Percentiles rank a stretch among this genome's conserved stretches.
Conservation (phyloP, 2,329 filamentous ascomycete species). For the Coniella vitis region DNA sequence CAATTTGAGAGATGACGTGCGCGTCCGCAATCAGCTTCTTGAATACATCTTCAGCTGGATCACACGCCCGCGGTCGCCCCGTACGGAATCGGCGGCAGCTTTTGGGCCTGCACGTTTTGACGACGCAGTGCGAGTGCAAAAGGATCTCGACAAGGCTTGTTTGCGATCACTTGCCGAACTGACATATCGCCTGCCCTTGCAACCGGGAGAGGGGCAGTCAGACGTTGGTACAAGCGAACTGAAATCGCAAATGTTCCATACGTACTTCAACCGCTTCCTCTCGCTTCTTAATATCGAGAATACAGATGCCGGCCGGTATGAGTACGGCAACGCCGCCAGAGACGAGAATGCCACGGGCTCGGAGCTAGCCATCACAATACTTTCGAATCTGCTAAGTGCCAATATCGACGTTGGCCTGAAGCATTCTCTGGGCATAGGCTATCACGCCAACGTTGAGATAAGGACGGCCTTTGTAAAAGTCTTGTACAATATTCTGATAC, state of each 20-base stretch:
- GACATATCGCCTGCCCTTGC: slow-evolving; percentile 59
- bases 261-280: slow-evolving; percentile 64
- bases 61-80: slow-evolving; percentile 49
- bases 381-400: slow-evolving; percentile 63
- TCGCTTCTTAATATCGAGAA: slow-evolving; percentile 56
- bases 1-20: slow-evolving; percentile 61
- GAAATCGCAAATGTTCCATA: slow-evolving; percentile 65
- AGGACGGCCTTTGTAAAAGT: slow-evolving; percentile 65
- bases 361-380: slow-evolving; percentile 59
- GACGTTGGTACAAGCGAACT: slow-evolving; percentile 62
- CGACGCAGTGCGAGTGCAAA: slow-evolving; percentile 51
- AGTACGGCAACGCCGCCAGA: slow-evolving; percentile 34
- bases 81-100: slow-evolving; percentile 32
- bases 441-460: slow-evolving; percentile 64
- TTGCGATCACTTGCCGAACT: slow-evolving; percentile 58
- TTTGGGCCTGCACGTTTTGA: slow-evolving; percentile 42
- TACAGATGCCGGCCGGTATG: slow-evolving; percentile 35
- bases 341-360: slow-evolving; percentile 51
- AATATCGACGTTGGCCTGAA: slow-evolving; percentile 68
- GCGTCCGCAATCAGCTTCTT: slow-evolving; percentile 60
- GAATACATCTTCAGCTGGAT: slow-evolving; percentile 66
- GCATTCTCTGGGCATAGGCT: slow-evolving; percentile 62
- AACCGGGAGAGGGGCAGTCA: slow-evolving; percentile 57
- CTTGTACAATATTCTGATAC: slow-evolving; percentile 63
- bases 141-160: slow-evolving; percentile 59